Conservation (phyloP, 225 moss, liverwort and hornwort genomes). For the Rhytidiadelphus loreus region DNA sequence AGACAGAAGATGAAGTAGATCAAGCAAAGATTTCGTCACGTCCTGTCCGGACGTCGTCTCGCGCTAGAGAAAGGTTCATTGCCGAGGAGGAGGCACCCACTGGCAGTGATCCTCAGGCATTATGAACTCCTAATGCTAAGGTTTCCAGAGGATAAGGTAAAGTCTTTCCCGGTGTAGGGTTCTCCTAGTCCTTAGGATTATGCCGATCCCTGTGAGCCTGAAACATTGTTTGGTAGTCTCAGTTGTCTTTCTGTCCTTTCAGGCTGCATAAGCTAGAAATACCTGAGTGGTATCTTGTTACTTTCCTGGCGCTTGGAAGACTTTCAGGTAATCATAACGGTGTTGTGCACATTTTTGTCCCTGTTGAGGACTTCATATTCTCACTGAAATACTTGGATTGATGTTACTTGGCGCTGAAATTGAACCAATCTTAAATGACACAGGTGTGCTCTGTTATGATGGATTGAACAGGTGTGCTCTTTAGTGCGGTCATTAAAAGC, state of each 20-base stretch:
- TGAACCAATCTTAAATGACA: not conserved
- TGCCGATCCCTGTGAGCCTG: not conserved
- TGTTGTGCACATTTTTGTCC: not conserved
- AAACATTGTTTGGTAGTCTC: not conserved
- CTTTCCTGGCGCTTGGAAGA: not conserved
- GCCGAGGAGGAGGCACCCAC: not conserved
- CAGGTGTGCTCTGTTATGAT: not conserved
- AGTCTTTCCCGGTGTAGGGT: not conserved
- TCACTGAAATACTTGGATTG: not conserved
- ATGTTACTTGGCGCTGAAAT: not conserved
- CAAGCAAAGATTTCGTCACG: constrained; percentile 18
- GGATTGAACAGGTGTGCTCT: not conserved
- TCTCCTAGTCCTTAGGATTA: not conserved
- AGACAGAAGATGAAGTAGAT: constrained; percentile 28
- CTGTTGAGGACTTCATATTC: not conserved
- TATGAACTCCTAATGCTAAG: not conserved
- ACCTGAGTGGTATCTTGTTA: not conserved
- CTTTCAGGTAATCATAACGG: not conserved
- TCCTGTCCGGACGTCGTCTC: constrained; percentile 28
- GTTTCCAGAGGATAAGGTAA: constrained; percentile 11
- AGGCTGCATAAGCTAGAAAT: not conserved
- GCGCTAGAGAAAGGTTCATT: not conserved
- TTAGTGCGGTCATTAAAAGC: not conserved
- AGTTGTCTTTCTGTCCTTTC: not conserved
- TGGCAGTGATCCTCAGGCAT: not conserved